phyloP scores from a whole-genome alignment of 108 stramenopile genomes.

The Discostella stelligeroides region DNA sequence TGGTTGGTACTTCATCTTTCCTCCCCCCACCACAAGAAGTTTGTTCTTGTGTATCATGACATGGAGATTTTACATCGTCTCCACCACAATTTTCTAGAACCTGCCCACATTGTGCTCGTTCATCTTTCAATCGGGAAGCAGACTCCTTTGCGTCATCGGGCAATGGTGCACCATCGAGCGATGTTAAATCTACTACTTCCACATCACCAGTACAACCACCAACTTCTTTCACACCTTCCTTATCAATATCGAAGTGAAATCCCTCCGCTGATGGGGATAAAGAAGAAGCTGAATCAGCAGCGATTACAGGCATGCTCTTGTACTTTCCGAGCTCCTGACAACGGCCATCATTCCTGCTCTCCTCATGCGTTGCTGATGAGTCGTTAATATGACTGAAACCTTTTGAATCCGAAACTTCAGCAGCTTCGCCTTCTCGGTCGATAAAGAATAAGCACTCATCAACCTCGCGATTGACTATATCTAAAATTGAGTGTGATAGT shows the following conservation, averaged over 20 bases:
- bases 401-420: neutral
- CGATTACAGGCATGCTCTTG: neutral
- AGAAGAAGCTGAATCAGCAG: neutral
- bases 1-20: neutral
- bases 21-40: too few species aligned
- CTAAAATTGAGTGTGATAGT: neutral
- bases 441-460: constrained; percentile 65
- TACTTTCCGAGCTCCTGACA: neutral
- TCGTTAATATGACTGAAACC: neutral
- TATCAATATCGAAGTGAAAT: constrained; percentile 43
- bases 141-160: neutral
- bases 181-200: neutral
- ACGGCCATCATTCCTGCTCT: too few species aligned
- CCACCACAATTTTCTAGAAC: too few species aligned
- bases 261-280: neutral
- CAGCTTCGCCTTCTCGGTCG: constrained; percentile 56
- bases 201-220: constrained; percentile 18
- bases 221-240: constrained; percentile 36
- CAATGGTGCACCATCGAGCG: neutral
- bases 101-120: too few species aligned
- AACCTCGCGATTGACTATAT: constrained; percentile 11
- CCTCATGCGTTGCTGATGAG: too few species aligned
- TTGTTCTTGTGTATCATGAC: too few species aligned
- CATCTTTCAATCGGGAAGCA: neutral
- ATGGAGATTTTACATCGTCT: too few species aligned